Evolutionary conservation across 2,329 filamentous ascomycete genomes (phyloP).

Genomic region (Colletotrichum chlorophyti): DNA sequence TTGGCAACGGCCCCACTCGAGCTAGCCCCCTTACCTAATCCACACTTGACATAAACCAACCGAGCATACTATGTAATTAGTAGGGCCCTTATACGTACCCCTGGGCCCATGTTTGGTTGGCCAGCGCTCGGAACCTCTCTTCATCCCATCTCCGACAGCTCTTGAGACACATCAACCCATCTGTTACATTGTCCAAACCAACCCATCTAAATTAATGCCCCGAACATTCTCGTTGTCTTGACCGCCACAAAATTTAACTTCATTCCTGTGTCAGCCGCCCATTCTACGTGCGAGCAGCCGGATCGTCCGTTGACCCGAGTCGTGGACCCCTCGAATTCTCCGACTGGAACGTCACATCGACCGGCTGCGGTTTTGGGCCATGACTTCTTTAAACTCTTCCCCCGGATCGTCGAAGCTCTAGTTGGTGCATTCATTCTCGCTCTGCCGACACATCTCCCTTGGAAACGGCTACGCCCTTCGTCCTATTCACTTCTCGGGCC

Average conservation of each 20-base stretch:
- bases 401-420: constrained; percentile 24
- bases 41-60: too few relatives aligned
- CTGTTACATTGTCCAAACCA: constrained; percentile 27
- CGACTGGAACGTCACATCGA: constrained; percentile 17
- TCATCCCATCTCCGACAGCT: constrained; percentile 24
- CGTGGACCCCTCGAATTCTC: constrained; percentile 19
- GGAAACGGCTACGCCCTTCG: not conserved
- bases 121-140: constrained; percentile 25
- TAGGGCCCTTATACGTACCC: too few relatives aligned
- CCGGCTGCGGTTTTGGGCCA: constrained; percentile 22
- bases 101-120: too few relatives aligned
- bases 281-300: not conserved
- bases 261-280: constrained; percentile 23
- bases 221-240: constrained; percentile 11
- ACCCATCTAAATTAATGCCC: constrained; percentile 22
- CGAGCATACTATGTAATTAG: too few relatives aligned
- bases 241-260: constrained; percentile 10
- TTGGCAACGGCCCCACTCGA: too few relatives aligned
- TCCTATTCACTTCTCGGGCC: not conserved
- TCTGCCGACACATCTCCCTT: constrained; percentile 5
- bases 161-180: constrained; percentile 24
- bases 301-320: not conserved
- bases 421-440: constrained; percentile 6
- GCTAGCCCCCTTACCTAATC: constrained; percentile 20
- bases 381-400: constrained; percentile 19